Base-by-base conservation (phyloP, 2,329 filamentous ascomycete species). In the Chrysosphaeria jannelii region DNA sequence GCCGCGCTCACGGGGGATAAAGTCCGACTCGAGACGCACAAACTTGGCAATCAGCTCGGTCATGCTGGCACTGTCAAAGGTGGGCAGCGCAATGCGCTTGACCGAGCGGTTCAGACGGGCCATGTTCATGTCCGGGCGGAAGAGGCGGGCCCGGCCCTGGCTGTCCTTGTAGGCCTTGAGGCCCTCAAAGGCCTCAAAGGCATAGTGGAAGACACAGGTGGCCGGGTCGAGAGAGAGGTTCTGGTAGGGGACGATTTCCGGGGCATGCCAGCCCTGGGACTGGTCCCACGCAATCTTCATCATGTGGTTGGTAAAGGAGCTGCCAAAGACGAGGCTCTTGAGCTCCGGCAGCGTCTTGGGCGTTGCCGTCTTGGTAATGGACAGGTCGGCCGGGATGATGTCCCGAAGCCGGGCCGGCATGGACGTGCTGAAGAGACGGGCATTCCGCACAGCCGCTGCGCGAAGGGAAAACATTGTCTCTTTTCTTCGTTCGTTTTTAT, bases 101-200 rank as follows among this genome's bases (percentile, higher is more conserved):
- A 74, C 63, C 3, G 79, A 91, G 45, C 70, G 75, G 55, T 93
- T 97, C 46, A 97, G 50, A 29, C 85, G 70, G 32, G 56, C 66
- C 81, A 93, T 93, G 54, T 97, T 97, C 58, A 64, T 85, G 43
- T 89, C 70, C 3, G 85, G 85, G 16, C 85, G 64, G 58, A 97
- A 97, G 25, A 97, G 54, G 26, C 81, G 67, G 34, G 90, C 61
- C 28, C 65, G 50, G 35, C 75, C 75, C 20, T 61, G 42, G 37
- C 57, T 62, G 49, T 89, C 76, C 47, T 81, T 88, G 58, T 97
- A 97, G 29, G 85, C 85, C 54, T 97, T 97, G 78, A 93, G 90
- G 35, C 85, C 85, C 53, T 97, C 85, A 47, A 97, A 97, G 44
- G 72, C 85, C 46, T 88, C 75, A 41, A 93, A 93, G 23, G 76